Conservation (phyloP, 257 asterid genomes). For the Forsythia viridissima region DNA sequence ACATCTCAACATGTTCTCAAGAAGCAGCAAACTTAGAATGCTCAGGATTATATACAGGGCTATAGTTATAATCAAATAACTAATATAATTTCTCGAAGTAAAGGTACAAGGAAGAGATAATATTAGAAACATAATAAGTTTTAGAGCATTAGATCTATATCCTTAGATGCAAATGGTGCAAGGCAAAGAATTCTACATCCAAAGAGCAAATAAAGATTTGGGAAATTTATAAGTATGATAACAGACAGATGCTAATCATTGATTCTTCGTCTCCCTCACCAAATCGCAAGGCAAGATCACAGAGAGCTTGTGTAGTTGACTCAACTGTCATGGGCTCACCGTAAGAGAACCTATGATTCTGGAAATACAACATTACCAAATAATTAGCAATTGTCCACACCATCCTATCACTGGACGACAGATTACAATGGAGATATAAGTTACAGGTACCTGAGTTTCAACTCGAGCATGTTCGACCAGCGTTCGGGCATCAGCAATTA, state of each 20-base stretch:
- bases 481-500: constrained; percentile 98
- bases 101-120: neutral
- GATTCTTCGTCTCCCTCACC: constrained; percentile 99
- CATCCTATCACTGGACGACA: neutral
- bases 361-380: constrained; percentile 15
- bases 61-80: neutral
- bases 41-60: neutral
- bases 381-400: constrained; percentile 5
- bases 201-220: neutral
- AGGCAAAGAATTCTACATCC: neutral
- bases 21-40: neutral
- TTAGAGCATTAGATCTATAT: neutral
- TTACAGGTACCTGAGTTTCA: constrained; percentile 74
- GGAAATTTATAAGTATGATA: neutral
- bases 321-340: constrained; percentile 99
- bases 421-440: neutral
- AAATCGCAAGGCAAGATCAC: constrained; percentile 92
- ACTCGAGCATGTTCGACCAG: constrained; percentile 95
- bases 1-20: neutral
- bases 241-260: constrained; percentile 32
- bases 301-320: constrained; percentile 93
- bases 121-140: neutral
- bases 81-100: neutral
- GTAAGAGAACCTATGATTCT: constrained; percentile 97
- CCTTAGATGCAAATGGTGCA: neutral